Conservation (phyloP, 2,329 filamentous ascomycete species). For the Verticillium klebahnii region DNA sequence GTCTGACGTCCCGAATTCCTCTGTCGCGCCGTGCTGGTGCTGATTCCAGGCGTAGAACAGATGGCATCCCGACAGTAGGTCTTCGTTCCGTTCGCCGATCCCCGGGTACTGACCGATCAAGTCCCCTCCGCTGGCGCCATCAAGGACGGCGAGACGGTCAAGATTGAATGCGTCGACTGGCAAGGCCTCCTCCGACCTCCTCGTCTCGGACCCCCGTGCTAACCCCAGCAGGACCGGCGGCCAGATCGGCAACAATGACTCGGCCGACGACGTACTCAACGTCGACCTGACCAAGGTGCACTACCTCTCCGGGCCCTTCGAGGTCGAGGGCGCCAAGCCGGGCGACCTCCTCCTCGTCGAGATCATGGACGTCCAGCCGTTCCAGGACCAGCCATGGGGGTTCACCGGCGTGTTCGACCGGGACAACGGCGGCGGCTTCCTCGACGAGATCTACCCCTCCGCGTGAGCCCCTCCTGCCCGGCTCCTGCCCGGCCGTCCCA, state of each 20-base stretch:
- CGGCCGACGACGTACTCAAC: conserved; percentile 80
- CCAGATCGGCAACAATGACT: conserved; percentile 85
- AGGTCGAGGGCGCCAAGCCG: conserved; percentile 77
- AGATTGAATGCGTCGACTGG: conserved; percentile 91
- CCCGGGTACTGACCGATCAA: conserved; percentile 25
- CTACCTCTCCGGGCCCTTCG: conserved; percentile 85
- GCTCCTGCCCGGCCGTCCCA: not conserved
- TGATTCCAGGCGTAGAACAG: conserved; percentile 56
- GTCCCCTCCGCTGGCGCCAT: conserved; percentile 72
- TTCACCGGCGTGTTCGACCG: conserved; percentile 81
- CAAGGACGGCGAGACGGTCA: conserved; percentile 80
- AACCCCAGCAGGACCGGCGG: conserved; percentile 55
- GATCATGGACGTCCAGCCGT: conserved; percentile 89
- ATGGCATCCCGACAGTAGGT: conserved; percentile 85
- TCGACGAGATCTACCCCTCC: conserved; percentile 82
- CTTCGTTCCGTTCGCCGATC: not conserved
- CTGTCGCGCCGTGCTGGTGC: not conserved
- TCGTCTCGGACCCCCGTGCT: not conserved
- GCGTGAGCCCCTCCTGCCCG: conserved; percentile 47
- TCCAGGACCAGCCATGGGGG: conserved; percentile 82
- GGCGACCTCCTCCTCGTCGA: conserved; percentile 83
- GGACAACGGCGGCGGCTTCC: conserved; percentile 80
- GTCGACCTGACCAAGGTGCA: conserved; percentile 82
- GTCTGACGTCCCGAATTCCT: conserved; percentile 20
- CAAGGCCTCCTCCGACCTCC: conserved; percentile 14